These are phyloP conservation scores for Russula vinacea DNA, from an alignment of 768 basidiomycete genomes.

Conservation along the genomic window DNA sequence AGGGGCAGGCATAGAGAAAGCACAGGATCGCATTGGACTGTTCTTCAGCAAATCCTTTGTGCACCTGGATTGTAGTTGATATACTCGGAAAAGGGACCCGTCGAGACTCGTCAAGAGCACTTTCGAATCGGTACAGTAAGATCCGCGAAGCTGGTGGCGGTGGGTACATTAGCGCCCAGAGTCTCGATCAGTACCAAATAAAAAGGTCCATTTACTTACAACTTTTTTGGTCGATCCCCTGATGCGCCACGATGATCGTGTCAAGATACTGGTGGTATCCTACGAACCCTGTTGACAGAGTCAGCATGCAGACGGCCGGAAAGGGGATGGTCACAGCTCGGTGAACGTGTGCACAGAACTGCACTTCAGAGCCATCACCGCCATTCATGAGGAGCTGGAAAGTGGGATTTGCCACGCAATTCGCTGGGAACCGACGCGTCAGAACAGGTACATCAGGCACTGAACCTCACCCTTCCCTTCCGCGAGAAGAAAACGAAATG, in stretches of 20 bases:
- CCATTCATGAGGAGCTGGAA: neutral
- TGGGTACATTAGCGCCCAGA: neutral
- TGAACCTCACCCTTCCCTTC: neutral
- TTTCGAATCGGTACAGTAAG: neutral
- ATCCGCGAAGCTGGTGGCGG: neutral
- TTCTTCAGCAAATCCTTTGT: conserved; percentile 50
- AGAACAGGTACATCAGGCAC: conserved; percentile 2
- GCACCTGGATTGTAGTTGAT: conserved; percentile 42
- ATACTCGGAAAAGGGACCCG: neutral
- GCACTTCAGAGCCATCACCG: neutral
- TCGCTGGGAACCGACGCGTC: neutral
- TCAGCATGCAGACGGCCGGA: neutral
- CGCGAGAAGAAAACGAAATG: too few relatives aligned
- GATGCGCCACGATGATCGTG: conserved; percentile 54
- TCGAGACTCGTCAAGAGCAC: neutral
- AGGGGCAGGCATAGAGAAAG: neutral
- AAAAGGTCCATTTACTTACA: neutral
- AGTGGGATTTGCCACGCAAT: neutral
- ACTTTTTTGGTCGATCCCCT: conserved; percentile 47
- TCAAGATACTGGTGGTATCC: conserved; percentile 52
- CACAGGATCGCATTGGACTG: conserved; percentile 37
- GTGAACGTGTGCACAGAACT: conserved; percentile 1
- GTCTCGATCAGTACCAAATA: too few relatives aligned
- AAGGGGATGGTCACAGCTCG: neutral
- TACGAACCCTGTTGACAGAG: conserved; percentile 34